Evolutionary conservation across 2,329 filamentous ascomycete genomes (phyloP).

Genomic region (Colletotrichum cereale): DNA sequence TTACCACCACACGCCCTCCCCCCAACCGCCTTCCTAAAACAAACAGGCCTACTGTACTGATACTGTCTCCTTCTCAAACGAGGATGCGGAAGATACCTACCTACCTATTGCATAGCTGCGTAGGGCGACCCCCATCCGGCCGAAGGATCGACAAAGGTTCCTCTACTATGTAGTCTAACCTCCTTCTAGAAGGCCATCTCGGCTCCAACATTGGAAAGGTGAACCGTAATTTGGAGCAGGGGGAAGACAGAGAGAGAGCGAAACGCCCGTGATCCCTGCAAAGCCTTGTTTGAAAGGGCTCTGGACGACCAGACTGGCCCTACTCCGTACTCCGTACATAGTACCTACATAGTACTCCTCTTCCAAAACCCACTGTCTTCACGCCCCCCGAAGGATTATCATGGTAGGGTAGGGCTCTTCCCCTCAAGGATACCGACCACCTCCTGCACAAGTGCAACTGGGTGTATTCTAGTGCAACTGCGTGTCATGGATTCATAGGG

Average conservation of each 20-base stretch:
- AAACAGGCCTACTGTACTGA: too few relatives aligned
- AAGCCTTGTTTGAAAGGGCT: not conserved
- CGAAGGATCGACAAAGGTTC: not conserved
- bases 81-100: not conserved
- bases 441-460: not conserved
- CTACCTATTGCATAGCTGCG: too few relatives aligned
- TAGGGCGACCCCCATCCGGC: too few relatives aligned
- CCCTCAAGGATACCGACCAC: not conserved
- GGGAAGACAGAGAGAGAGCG: not conserved
- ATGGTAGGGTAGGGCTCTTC: not conserved
- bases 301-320: not conserved
- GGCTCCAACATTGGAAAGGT: not conserved
- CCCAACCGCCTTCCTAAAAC: not conserved
- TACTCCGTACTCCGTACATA: too few relatives aligned
- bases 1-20: too few relatives aligned
- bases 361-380: not conserved
- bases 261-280: not conserved
- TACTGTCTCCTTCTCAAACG: not conserved
- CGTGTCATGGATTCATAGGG: too few relatives aligned
- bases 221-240: not conserved
- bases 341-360: too few relatives aligned
- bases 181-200: slow-evolving; percentile 19
- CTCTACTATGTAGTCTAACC: not conserved
- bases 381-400: not conserved
- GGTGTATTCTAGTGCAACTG: too few relatives aligned